phyloP scores from a whole-genome alignment of 495 filamentous ascomycete genomes.

The Podospora conica region DNA sequence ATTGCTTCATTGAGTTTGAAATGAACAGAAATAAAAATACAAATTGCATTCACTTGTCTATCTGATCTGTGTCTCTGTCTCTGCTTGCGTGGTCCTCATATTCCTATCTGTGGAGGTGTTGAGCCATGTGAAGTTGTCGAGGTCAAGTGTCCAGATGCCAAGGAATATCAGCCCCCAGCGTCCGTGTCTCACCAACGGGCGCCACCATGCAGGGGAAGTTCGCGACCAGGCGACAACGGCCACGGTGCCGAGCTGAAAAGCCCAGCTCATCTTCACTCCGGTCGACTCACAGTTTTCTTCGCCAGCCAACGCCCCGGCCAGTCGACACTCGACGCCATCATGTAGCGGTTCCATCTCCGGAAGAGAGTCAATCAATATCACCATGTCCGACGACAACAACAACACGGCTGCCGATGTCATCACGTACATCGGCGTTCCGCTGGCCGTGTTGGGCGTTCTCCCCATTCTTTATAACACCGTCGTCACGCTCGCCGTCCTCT shows the following conservation, averaged over 20 bases:
- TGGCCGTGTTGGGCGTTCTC: slow-evolving; percentile 61
- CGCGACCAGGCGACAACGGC: neutral
- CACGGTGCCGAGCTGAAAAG: neutral
- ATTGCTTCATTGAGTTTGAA: neutral
- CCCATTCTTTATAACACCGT: slow-evolving; percentile 59
- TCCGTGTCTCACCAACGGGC: neutral
- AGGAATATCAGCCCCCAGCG: neutral
- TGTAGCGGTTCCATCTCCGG: neutral
- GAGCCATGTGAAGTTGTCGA: neutral
- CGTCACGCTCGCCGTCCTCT: slow-evolving; percentile 46
- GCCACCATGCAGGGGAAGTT: neutral
- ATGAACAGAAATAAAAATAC: neutral
- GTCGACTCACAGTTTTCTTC: neutral
- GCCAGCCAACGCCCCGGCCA: neutral
- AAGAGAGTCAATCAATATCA: neutral
- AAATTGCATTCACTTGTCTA: neutral
- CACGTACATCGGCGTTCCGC: slow-evolving; percentile 55
- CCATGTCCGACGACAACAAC: slow-evolving; percentile 9
- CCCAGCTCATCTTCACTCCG: neutral
- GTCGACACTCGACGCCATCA: neutral
- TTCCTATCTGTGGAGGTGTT: neutral
- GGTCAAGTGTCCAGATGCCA: neutral
- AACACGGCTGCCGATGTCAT: slow-evolving; percentile 37
- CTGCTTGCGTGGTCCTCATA: too few species aligned
- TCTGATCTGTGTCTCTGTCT: neutral